Evolutionary conservation across 208 protist genomes (phyloP).

Genomic region (Giardia muris): DNA sequence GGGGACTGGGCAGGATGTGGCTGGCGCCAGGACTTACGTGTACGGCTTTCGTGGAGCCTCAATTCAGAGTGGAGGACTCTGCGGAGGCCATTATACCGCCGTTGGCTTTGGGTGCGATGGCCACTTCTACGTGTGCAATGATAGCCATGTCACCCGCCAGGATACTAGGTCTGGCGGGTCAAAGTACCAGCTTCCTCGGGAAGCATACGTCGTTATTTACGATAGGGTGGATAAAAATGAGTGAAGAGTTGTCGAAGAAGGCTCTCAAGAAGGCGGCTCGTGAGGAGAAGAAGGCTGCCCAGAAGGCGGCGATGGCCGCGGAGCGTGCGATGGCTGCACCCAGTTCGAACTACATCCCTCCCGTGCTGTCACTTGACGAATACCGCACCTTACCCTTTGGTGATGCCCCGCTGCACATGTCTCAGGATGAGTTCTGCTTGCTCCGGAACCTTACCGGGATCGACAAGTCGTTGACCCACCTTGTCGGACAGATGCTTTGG

Average conservation of each 20-base stretch:
- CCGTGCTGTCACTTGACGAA: not conserved
- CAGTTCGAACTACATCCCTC: not conserved
- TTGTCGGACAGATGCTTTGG: not conserved
- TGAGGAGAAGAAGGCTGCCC: not conserved
- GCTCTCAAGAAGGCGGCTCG: conserved; percentile 24
- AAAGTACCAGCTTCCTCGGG: not conserved
- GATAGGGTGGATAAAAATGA: conserved; percentile 4
- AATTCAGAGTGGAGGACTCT: not conserved
- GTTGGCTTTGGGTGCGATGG: not conserved
- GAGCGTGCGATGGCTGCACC: not conserved
- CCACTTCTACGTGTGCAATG: not conserved
- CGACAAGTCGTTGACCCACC: not conserved
- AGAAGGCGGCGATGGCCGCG: conserved; percentile 13
- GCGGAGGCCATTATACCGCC: not conserved
- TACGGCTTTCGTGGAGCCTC: not conserved
- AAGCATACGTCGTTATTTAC: not conserved
- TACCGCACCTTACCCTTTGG: not conserved
- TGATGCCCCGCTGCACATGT: conserved; percentile 16
- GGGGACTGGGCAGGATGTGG: too few species aligned
- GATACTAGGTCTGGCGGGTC: too few species aligned
- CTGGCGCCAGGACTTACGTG: not conserved
- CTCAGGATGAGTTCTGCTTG: not conserved
- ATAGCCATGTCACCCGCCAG: not conserved
- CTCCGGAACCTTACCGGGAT: not conserved
- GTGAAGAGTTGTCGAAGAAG: conserved; percentile 16